Base-by-base conservation (phyloP, 257 asterid species). In the Solanum bukasovii region DNA sequence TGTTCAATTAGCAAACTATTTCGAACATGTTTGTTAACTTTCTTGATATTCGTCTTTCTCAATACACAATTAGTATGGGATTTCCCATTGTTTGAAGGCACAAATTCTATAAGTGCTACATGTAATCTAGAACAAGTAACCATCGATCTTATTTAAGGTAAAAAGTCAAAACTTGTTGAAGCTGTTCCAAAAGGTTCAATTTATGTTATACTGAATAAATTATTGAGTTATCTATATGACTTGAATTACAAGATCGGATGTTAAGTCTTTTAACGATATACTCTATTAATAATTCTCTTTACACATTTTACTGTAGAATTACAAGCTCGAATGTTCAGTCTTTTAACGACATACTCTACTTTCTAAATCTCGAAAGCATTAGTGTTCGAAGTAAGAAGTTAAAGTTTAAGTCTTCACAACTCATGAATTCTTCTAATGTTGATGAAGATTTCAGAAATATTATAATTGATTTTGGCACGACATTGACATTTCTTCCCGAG, bases 381-480 rank as follows among this genome's bases (percentile, higher is more conserved):
- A 92, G 92, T 0, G 91, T 93, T 0, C 92, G 91, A 1, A 13
- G 16, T 1, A 78, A 83, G 1, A 89, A 70, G 7, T 8, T 89
- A 9, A 27, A 8, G 1, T 86, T 38, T 88, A 13, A 23, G 59
- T 16, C 21, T 11, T 18, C 86, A 11, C 21, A 7, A 1, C 9
- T 38, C 5, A 20, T 49, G 61, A 49, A 21, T 31, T 12, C n/a
- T 14, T 37, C 42, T 18, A 27, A 70, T 4, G 0, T 31, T 3
- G 59, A 11, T 0, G 37, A 7, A 0, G 88, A 27, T 4, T 84
- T 89, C 8, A 94, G 94, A 0, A 93, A 95, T 83, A 92, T 94
- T 5, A 89, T 94, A 14, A 90, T 95, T 16, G 98, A 95, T 86
- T 95, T 95, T 0, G 97, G 97, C 18, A 93, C 96, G 4, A 92